A percentile compares a stretch with the other conserved stretches of the same genome.
Conservation (phyloP, 108 stramenopile genomes). For the Pseudonitzschia multistriata region DNA sequence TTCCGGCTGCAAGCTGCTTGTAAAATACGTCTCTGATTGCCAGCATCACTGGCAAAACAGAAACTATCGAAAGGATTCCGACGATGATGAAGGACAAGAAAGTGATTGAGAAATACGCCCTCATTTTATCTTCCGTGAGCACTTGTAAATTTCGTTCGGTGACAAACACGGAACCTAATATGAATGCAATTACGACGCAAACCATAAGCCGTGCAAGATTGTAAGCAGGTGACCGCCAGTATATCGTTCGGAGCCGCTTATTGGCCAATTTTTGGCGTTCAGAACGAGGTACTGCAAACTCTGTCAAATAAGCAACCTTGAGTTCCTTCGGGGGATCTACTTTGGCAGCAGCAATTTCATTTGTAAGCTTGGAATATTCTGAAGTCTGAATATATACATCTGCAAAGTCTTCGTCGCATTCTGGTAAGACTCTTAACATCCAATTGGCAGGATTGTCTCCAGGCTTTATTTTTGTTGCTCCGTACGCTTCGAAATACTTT, state of each 20-base stretch:
- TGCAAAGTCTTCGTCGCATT: slow-evolving; percentile 37
- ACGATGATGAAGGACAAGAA: slow-evolving; percentile 60
- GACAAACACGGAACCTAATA: slow-evolving; percentile 62
- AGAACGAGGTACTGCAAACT: slow-evolving; percentile 39
- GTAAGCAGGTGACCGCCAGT: slow-evolving; percentile 76
- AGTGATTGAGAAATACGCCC: slow-evolving; percentile 35
- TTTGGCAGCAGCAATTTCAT: slow-evolving; percentile 18
- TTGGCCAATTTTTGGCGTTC: slow-evolving; percentile 37
- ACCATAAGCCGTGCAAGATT: slow-evolving; percentile 63
- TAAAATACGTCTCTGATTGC: slow-evolving; percentile 72
- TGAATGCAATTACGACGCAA: slow-evolving; percentile 52
- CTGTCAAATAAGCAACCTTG: slow-evolving; percentile 37
- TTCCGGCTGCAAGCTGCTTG: slow-evolving; percentile 67
- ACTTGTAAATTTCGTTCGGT: slow-evolving; percentile 22
- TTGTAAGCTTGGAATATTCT: slow-evolving; percentile 18
- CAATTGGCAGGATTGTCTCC: slow-evolving; percentile 79
- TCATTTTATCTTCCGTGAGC: slow-evolving; percentile 38
- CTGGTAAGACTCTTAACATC: slow-evolving; percentile 51
- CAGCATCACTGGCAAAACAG: slow-evolving; percentile 68
- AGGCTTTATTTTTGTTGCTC: slow-evolving; percentile 52
- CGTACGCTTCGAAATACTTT: slow-evolving; percentile 58
- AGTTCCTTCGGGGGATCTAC: slow-evolving; percentile 19
- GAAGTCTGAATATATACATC: slow-evolving; percentile 32
- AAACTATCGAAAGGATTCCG: slow-evolving; percentile 52
- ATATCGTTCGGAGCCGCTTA: slow-evolving; percentile 48